phyloP scores from a whole-genome alignment of 176 grass and related monocot genomes.

The Ensete glaucum region DNA sequence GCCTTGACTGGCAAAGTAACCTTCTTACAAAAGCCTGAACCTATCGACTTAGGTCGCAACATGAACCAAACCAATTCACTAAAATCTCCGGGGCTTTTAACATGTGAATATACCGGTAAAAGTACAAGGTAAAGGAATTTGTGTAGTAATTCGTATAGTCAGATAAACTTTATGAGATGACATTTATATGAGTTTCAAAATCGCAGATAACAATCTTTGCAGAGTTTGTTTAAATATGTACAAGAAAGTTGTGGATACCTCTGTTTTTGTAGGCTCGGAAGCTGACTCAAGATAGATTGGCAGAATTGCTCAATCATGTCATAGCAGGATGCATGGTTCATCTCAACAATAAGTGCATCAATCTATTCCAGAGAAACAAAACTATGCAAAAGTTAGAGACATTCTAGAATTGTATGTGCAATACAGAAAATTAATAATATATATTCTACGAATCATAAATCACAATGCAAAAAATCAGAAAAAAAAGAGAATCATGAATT shows the following conservation, averaged over 20 bases:
- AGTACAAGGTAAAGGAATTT: neutral
- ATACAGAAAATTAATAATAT: neutral
- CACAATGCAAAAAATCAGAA: neutral
- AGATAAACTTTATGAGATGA: neutral
- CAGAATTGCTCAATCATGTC: slow-evolving; percentile 78
- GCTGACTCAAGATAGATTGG: slow-evolving; percentile 54
- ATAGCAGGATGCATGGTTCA: slow-evolving; percentile 75
- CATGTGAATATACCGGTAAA: neutral
- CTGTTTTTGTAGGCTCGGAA: slow-evolving; percentile 66
- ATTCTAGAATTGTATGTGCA: neutral
- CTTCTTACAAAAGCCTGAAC: no score
- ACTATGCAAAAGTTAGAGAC: neutral
- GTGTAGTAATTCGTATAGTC: neutral
- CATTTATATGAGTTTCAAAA: neutral
- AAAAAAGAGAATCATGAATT: neutral
- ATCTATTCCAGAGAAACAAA: slow-evolving; percentile 33
- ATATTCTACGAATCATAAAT: neutral
- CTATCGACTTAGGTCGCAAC: no score
- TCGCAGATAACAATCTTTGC: neutral
- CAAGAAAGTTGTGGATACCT: slow-evolving; percentile 39
- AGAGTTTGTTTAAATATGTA: neutral
- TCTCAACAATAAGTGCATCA: slow-evolving; percentile 64
- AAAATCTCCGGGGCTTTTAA: no score
- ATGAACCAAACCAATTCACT: no score
- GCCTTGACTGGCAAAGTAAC: no score